Conservation (phyloP, 371 early-diverging fungal genomes). For the Aphelidium insulamus region DNA sequence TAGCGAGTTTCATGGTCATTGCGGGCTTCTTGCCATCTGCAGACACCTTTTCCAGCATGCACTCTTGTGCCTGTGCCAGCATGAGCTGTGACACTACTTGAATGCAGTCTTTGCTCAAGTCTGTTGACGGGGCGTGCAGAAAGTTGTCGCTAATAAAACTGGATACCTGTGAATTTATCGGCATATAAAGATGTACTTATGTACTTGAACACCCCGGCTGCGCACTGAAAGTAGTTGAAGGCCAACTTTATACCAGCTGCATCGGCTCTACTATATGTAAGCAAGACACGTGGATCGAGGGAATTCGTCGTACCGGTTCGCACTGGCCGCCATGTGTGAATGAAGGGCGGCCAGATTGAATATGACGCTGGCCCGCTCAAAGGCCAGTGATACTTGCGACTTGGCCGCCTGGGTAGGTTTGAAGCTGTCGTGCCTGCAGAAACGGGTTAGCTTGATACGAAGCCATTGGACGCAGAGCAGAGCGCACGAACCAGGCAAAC, state of each 20-base stretch:
- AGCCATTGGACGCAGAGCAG: not conserved
- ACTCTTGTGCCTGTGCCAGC: conserved; percentile 89
- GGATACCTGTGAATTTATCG: no score
- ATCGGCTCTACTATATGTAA: conserved; percentile 41
- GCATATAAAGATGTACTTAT: no score
- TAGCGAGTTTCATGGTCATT: conserved; percentile 68
- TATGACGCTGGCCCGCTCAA: conserved; percentile 82
- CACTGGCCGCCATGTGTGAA: conserved; percentile 11
- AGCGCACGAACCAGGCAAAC: conserved; percentile 53
- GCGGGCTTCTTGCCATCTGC: conserved; percentile 62
- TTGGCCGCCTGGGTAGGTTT: conserved; percentile 26
- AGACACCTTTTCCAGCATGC: conserved; percentile 61
- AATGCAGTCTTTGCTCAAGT: conserved; percentile 68
- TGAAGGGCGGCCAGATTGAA: conserved; percentile 74
- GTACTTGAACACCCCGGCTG: conserved; percentile 75
- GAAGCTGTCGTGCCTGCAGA: conserved; percentile 60
- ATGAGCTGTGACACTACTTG: conserved; percentile 56
- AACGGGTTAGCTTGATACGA: not conserved
- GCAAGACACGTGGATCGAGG: conserved; percentile 19
- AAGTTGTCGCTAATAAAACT: conserved; percentile 95
- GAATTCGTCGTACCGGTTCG: conserved; percentile 2
- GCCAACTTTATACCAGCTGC: conserved; percentile 49
- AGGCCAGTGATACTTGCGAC: conserved; percentile 74
- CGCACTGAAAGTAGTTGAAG: conserved; percentile 70
- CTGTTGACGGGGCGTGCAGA: conserved; percentile 79